Base-by-base conservation (phyloP, 148 eudicot species). In the Rhododendron molle region DNA sequence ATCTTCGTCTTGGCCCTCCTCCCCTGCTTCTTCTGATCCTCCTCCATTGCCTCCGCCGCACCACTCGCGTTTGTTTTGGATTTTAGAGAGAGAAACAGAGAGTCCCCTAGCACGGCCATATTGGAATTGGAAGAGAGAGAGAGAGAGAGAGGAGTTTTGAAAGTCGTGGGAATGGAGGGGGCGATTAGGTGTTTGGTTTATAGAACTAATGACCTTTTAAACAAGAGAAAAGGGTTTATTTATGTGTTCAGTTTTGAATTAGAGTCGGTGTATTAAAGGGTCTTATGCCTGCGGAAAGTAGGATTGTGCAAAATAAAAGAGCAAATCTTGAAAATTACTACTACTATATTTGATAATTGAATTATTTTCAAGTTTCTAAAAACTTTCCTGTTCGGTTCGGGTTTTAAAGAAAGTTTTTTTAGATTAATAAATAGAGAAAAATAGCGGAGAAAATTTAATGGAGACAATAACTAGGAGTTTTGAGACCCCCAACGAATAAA, bases 1-100 rank as follows among this genome's bases (percentile, higher is more conserved):
- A 85, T 85, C 87, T 85, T 85, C 15, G 87, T 85, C 49, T 85
- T 85, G 9, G 87, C 78, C 87, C 83, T 85, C 83, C 44, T 44
- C 73, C 21, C 28, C 81, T 23, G 40, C 47, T 12, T 26, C 85
- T 47, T 26, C n/a, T 74, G 23, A 15, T 72, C 43, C 13, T 34
- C 78, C 28, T 43, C 80, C 50, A 76, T 40, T 40, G 50, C 46
- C 47, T 74, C 78, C 78, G n/a, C 23, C n/a, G 44, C 18, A 13
- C 3, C 12, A 4, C 76, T 30, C 0, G 4, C 7, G 7, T 32
- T 74, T 2, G 3, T 36, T 7, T 74, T 36, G 23, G 46, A 5
- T 16, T 38, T 74, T 2, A 34, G 44, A 74, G 44, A 36, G 44
- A 74, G 46, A 74, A 74, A 74, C 44, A 73, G 9, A 36, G 46